Conservation (phyloP, 257 asterid species). For the Scutellaria barbata region DNA sequence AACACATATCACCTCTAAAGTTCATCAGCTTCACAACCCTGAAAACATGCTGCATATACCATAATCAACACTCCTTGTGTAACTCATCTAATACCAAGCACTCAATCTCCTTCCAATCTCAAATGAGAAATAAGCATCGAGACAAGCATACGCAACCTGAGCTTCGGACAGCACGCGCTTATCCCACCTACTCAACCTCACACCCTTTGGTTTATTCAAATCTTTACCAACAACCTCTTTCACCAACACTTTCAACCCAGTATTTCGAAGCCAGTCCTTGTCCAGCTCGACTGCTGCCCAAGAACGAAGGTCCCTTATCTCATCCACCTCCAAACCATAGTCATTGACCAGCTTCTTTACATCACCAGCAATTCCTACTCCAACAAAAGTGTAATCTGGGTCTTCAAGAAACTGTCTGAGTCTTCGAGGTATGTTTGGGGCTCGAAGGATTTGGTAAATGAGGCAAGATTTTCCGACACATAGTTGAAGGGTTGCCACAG, state of each 20-base stretch:
- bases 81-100: conserved; percentile 32
- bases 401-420: conserved; percentile 35
- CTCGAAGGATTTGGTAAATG: conserved; percentile 33
- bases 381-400: conserved; percentile 36
- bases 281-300: conserved; percentile 31
- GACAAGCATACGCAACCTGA: conserved; percentile 40
- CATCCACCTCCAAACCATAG: conserved; percentile 16
- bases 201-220: conserved; percentile 8
- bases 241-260: conserved; percentile 33
- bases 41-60: too few species aligned
- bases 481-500: conserved; percentile 38
- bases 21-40: too few species aligned
- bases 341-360: conserved; percentile 25
- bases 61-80: neutral
- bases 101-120: conserved; percentile 40
- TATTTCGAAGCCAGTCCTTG: neutral
- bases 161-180: neutral
- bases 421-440: conserved; percentile 17
- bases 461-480: conserved; percentile 39
- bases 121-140: conserved; percentile 46
- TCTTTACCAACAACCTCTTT: conserved; percentile 32
- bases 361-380: conserved; percentile 37
- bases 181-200: conserved; percentile 43
- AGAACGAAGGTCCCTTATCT: conserved; percentile 34
- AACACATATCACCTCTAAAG: too few species aligned